phyloP scores from a whole-genome alignment of 2,329 filamentous ascomycete genomes.

The Aureobasidium lini region DNA sequence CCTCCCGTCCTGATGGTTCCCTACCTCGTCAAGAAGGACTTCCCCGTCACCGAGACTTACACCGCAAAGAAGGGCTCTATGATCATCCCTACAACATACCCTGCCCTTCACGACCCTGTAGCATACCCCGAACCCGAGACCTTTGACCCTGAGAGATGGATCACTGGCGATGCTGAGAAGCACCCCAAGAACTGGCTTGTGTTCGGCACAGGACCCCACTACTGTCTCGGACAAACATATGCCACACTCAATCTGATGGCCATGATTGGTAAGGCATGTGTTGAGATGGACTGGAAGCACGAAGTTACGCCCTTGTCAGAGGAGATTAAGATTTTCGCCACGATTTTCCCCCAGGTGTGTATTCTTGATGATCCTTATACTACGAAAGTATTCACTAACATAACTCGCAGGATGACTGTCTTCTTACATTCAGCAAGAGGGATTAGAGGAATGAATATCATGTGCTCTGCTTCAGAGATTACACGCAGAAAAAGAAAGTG shows the following conservation, averaged over 20 bases:
- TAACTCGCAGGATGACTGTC: conserved; percentile 12
- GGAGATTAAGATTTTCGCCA: conserved; percentile 97
- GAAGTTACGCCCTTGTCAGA: conserved; percentile 75
- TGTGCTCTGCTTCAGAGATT: background rate
- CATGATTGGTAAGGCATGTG: conserved; percentile 80
- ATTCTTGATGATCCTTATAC: background rate
- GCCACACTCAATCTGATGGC: conserved; percentile 81
- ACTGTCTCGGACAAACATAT: conserved; percentile 91
- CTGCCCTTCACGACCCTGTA: conserved; percentile 84
- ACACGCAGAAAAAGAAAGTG: background rate
- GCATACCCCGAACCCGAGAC: conserved; percentile 83
- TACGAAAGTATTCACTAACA: background rate
- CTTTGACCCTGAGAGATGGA: conserved; percentile 89
- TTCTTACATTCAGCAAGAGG: conserved; percentile 15
- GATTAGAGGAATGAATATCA: background rate
- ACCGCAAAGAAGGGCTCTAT: conserved; percentile 94
- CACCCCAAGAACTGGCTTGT: conserved; percentile 96
- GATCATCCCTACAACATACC: conserved; percentile 87
- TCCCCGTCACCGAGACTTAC: conserved; percentile 80
- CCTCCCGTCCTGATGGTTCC: conserved; percentile 97
- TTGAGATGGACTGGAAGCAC: conserved; percentile 68
- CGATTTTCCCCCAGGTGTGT: conserved; percentile 90
- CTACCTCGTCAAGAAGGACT: conserved; percentile 88
- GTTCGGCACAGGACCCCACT: conserved; percentile 84
- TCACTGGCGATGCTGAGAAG: conserved; percentile 78